phyloP scores from a whole-genome alignment of 2,329 filamentous ascomycete species.

The Trichoderma sp. region DNA sequence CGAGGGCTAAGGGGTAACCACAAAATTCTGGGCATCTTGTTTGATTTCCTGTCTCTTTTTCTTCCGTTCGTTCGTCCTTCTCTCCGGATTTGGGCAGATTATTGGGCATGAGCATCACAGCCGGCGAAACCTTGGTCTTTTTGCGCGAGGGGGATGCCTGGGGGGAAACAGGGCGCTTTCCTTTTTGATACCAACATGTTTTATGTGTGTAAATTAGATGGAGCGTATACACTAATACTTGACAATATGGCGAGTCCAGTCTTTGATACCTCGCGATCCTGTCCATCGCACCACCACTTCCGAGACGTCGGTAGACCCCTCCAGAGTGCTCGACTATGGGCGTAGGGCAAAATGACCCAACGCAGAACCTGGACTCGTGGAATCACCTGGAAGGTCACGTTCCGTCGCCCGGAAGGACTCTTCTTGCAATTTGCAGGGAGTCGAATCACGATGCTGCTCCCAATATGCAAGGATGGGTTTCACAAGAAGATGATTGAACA shows the following conservation, averaged over 20 bases:
- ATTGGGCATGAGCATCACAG: constrained; percentile 8
- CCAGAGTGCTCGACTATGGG: background rate
- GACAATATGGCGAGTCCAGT: constrained; percentile 8
- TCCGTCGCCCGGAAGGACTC: background rate
- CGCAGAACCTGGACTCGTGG: background rate
- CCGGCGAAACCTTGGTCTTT: background rate
- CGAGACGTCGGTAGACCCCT: background rate
- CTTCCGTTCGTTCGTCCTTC: background rate
- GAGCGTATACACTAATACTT: constrained; percentile 24
- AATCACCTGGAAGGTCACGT: constrained; percentile 6
- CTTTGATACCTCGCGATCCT: background rate
- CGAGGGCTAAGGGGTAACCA: constrained; percentile 5
- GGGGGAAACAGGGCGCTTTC: constrained; percentile 2
- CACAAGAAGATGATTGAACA: constrained; percentile 1
- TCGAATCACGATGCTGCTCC: background rate
- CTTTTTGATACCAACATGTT: constrained; percentile 22
- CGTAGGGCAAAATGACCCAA: background rate
- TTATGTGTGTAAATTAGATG: constrained; percentile 26
- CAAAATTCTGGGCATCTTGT: constrained; percentile 5
- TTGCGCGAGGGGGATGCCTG: background rate
- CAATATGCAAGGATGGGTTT: constrained; percentile 14
- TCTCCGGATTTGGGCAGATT: background rate
- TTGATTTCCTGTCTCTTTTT: background rate
- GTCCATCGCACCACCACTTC: background rate
- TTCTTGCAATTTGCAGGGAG: constrained; percentile 3